phyloP scores from a whole-genome alignment of 495 filamentous ascomycete genomes.

The Parmelia sp. region DNA sequence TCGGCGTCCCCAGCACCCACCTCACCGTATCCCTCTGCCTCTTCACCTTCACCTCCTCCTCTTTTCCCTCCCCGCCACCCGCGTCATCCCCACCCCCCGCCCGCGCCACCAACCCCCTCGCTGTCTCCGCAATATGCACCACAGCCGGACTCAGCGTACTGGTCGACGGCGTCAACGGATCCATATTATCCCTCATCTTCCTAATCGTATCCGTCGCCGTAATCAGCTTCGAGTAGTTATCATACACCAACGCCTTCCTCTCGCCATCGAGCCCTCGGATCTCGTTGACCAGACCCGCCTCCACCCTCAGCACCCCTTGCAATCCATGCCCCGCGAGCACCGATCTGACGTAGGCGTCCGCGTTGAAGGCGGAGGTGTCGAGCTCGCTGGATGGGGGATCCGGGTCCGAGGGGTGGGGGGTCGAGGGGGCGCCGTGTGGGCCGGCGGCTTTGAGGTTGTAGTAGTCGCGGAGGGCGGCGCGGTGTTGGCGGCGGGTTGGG shows the following conservation, averaged over 20 bases:
- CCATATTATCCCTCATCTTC: constrained; percentile 72
- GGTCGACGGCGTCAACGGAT: constrained; percentile 61
- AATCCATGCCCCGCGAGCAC: constrained; percentile 32
- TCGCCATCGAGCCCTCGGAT: constrained; percentile 88
- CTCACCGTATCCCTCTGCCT: constrained; percentile 60
- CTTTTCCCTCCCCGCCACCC: constrained; percentile 33
- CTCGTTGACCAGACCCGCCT: constrained; percentile 62
- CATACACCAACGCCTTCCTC: constrained; percentile 93
- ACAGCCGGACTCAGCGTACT: constrained; percentile 71
- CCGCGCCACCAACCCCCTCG: constrained; percentile 53
- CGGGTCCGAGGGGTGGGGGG: constrained; percentile 29
- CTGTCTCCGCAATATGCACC: constrained; percentile 72
- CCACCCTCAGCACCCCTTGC: constrained; percentile 55
- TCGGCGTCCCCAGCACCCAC: constrained; percentile 61
- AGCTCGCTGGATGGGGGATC: constrained; percentile 33
- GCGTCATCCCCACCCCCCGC: constrained; percentile 40
- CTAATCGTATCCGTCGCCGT: constrained; percentile 91
- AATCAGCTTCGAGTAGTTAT: constrained; percentile 96
- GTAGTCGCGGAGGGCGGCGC: constrained; percentile 85
- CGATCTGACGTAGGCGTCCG: constrained; percentile 18
- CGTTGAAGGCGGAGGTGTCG: constrained; percentile 41
- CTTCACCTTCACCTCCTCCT: constrained; percentile 35
- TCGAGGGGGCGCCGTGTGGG: constrained; percentile 28
- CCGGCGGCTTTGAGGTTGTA: constrained; percentile 70
- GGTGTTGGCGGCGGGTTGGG: constrained; percentile 52